Evolutionary conservation across 768 basidiomycete genomes (phyloP).

Genomic region (Naganishia onofrii): DNA sequence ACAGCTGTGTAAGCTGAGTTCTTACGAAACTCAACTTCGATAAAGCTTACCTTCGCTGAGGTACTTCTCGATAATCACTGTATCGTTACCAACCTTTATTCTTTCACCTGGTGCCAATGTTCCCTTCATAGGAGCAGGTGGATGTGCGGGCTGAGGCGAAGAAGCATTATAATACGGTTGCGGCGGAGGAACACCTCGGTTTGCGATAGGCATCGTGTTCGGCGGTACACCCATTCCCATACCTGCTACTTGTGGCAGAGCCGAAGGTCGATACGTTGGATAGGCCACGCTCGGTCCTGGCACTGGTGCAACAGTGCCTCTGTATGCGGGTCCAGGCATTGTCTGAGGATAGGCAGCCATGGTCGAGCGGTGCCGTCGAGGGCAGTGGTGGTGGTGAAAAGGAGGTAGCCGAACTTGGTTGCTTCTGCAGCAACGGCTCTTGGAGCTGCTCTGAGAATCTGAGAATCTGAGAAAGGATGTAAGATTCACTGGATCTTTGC

Average conservation of each 20-base stretch:
- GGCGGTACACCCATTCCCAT: background rate
- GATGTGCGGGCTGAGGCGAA: background rate
- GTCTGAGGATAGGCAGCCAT: slow-evolving; percentile 19
- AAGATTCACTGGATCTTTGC: too few species aligned
- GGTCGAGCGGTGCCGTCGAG: background rate
- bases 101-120: slow-evolving; percentile 67
- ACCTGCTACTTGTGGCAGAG: background rate
- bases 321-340: slow-evolving; percentile 14
- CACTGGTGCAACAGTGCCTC: background rate
- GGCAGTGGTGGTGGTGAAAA: background rate
- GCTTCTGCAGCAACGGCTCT: too few species aligned
- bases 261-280: background rate
- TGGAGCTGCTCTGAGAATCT: too few species aligned
- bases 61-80: slow-evolving; percentile 88
- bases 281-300: background rate
- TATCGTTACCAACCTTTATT: slow-evolving; percentile 75
- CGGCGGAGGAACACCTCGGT: background rate
- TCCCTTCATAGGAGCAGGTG: slow-evolving; percentile 43
- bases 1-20: slow-evolving; percentile 8
- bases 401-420: background rate
- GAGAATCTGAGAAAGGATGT: too few species aligned
- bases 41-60: slow-evolving; percentile 75
- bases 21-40: slow-evolving; percentile 22
- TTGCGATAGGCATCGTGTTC: background rate
- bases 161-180: background rate